Conservation (phyloP, 2,329 filamentous ascomycete species). For the Pseudonectria buxi region DNA sequence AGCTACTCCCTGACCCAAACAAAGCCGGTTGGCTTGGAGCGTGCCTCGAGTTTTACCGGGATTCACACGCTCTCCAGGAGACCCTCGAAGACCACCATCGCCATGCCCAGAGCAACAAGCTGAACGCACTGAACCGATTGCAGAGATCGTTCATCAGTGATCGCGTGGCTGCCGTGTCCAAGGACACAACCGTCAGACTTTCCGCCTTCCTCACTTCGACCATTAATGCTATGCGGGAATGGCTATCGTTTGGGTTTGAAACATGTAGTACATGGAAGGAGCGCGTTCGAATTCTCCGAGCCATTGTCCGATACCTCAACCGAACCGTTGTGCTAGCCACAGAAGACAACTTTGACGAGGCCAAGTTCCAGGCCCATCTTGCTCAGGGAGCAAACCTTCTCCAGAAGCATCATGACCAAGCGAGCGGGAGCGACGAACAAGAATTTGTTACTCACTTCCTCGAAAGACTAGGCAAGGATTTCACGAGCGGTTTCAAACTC, state of each 20-base stretch:
- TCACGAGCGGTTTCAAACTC: slow-evolving; percentile 64
- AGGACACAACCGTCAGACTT: slow-evolving; percentile 53
- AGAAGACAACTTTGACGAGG: slow-evolving; percentile 49
- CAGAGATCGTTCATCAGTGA: slow-evolving; percentile 52
- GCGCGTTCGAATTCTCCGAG: slow-evolving; percentile 26
- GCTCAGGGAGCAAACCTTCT: slow-evolving; percentile 42
- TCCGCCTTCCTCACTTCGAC: slow-evolving; percentile 43
- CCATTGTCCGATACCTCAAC: slow-evolving; percentile 47
- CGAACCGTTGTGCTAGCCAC: slow-evolving; percentile 45
- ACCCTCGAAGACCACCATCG: slow-evolving; percentile 35
- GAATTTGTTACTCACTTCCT: slow-evolving; percentile 36
- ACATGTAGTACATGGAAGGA: slow-evolving; percentile 27
- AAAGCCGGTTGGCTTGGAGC: slow-evolving; percentile 43
- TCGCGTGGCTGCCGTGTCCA: slow-evolving; percentile 48
- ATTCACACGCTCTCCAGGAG: slow-evolving; percentile 36
- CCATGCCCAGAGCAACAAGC: slow-evolving; percentile 38
- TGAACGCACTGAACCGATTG: slow-evolving; percentile 51
- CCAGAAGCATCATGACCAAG: slow-evolving; percentile 23
- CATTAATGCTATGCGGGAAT: slow-evolving; percentile 36
- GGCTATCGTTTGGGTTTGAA: slow-evolving; percentile 30
- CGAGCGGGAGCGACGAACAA: slow-evolving; percentile 19
- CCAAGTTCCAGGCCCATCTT: slow-evolving; percentile 57
- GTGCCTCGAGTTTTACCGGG: slow-evolving; percentile 44
- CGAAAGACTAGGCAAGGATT: slow-evolving; percentile 44
- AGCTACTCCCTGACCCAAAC: slow-evolving; percentile 33